Conservation (phyloP, 1,139 yeast genomes). For the Geotrichum restrictum region DNA sequence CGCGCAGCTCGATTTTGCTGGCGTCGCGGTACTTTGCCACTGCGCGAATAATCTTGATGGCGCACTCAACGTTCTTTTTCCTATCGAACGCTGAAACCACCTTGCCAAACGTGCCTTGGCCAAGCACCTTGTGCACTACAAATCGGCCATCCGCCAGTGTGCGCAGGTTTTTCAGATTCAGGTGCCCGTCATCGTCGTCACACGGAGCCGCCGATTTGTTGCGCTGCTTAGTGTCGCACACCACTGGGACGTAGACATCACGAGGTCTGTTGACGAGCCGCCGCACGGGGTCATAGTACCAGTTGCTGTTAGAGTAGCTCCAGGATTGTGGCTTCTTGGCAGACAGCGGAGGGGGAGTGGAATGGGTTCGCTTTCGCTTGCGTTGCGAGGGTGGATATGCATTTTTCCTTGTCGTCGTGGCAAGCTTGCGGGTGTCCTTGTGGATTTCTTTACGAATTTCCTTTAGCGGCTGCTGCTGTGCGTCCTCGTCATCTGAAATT, state of each 20-base stretch:
- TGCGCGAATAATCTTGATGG: slow-evolving; percentile 75
- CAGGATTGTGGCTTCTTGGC: background rate
- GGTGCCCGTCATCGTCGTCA: slow-evolving; percentile 18
- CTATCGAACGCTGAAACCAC: slow-evolving; percentile 57
- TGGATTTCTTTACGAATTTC: background rate
- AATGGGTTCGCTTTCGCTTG: background rate
- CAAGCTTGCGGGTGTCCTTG: background rate
- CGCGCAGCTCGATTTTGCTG: slow-evolving; percentile 53
- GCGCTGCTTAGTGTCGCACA: background rate
- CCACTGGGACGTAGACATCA: slow-evolving; percentile 12
- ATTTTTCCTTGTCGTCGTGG: no score
- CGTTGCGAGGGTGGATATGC: background rate
- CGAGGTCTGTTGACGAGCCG: slow-evolving; percentile 9
- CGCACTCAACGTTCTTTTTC: slow-evolving; percentile 61
- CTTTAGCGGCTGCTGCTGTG: slow-evolving; percentile 17
- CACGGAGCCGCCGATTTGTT: background rate
- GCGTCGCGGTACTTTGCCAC: slow-evolving; percentile 48
- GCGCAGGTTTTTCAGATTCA: slow-evolving; percentile 2
- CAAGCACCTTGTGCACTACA: slow-evolving; percentile 47
- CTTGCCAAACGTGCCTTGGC: slow-evolving; percentile 98
- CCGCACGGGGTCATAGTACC: background rate
- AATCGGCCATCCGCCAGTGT: slow-evolving; percentile 45
- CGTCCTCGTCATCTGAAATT: slow-evolving; percentile 35
- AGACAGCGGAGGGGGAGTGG: background rate
- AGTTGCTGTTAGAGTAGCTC: no score